Evolutionary conservation across 2,329 filamentous ascomycete genomes (phyloP).

Genomic region (Chalaropsis thielavioides): DNA sequence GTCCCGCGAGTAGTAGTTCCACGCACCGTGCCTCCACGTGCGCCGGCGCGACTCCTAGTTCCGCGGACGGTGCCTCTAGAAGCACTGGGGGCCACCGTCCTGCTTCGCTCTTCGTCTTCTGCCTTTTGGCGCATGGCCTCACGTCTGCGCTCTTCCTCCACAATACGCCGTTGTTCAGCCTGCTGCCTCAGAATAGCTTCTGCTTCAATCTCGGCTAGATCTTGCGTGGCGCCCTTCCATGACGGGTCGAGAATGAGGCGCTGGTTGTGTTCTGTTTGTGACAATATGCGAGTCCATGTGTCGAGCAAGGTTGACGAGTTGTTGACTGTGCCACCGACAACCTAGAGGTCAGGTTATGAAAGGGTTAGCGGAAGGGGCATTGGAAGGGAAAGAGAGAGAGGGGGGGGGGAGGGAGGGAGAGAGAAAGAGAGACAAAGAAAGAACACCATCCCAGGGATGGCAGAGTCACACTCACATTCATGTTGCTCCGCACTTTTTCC

Average conservation of each 20-base stretch:
- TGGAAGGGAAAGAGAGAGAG: neutral
- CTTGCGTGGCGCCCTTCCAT: constrained; percentile 81
- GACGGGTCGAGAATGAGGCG: constrained; percentile 73
- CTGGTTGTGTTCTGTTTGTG: constrained; percentile 95
- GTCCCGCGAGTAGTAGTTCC: constrained; percentile 19
- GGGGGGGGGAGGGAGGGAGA: neutral
- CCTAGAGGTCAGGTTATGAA: constrained; percentile 33
- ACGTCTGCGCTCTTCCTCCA: constrained; percentile 63
- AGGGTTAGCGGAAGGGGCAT: neutral
- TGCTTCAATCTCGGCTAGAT: constrained; percentile 72
- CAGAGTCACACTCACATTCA: constrained; percentile 42
- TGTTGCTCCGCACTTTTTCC: constrained; percentile 59
- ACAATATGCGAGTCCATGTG: constrained; percentile 90
- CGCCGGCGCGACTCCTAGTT: constrained; percentile 1
- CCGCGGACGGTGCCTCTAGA: constrained; percentile 20
- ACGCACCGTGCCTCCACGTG: neutral
- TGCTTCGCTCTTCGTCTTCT: constrained; percentile 43
- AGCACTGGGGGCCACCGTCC: constrained; percentile 23
- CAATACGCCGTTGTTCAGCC: constrained; percentile 59
- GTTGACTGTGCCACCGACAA: constrained; percentile 69
- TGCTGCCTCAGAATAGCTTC: constrained; percentile 61
- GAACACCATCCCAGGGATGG: neutral
- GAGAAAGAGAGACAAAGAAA: neutral
- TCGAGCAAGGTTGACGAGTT: constrained; percentile 82
- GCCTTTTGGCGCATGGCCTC: constrained; percentile 52